A percentile compares a stretch with the other conserved stretches of the same genome.
phyloP scores from a whole-genome alignment of 768 basidiomycete genomes.

The Boletus sensibilis region DNA sequence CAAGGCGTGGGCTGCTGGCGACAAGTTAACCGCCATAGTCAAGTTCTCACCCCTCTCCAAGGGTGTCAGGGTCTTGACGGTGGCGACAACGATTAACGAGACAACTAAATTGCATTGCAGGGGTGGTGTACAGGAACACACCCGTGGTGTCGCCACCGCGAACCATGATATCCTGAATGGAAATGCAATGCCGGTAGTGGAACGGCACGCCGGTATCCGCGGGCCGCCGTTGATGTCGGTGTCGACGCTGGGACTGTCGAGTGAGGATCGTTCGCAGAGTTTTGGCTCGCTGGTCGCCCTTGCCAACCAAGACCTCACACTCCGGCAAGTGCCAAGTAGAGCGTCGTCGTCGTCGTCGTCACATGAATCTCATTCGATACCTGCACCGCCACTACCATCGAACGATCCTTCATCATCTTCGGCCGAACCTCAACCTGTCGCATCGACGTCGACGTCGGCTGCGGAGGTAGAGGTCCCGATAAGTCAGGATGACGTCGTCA shows the following conservation, averaged over 20 bases:
- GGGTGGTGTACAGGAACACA: slow-evolving; percentile 56
- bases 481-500: slow-evolving; percentile 50
- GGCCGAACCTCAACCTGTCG: slow-evolving; percentile 11
- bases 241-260: slow-evolving; percentile 15
- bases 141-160: slow-evolving; percentile 55
- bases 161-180: slow-evolving; percentile 72
- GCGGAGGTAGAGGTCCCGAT: slow-evolving; percentile 23
- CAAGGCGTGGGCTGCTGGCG: slow-evolving; percentile 94
- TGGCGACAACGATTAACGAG: slow-evolving; percentile 74
- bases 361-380: slow-evolving; percentile 1
- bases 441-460: slow-evolving; percentile 4
- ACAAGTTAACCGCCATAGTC: slow-evolving; percentile 74
- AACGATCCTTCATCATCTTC: neutral
- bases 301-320: slow-evolving; percentile 11
- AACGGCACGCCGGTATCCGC: slow-evolving; percentile 11
- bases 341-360: slow-evolving; percentile 20
- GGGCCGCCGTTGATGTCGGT: neutral
- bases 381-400: neutral
- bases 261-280: slow-evolving; percentile 16
- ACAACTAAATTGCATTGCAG: slow-evolving; percentile 60
- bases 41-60: slow-evolving; percentile 88
- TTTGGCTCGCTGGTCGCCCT: slow-evolving; percentile 9
- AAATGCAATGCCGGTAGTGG: slow-evolving; percentile 40
- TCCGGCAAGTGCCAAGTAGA: slow-evolving; percentile 15
- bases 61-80: slow-evolving; percentile 68